Base-by-base conservation (phyloP, 2,329 filamentous ascomycete genomes). In the Aspergillus quadrilineatus region DNA sequence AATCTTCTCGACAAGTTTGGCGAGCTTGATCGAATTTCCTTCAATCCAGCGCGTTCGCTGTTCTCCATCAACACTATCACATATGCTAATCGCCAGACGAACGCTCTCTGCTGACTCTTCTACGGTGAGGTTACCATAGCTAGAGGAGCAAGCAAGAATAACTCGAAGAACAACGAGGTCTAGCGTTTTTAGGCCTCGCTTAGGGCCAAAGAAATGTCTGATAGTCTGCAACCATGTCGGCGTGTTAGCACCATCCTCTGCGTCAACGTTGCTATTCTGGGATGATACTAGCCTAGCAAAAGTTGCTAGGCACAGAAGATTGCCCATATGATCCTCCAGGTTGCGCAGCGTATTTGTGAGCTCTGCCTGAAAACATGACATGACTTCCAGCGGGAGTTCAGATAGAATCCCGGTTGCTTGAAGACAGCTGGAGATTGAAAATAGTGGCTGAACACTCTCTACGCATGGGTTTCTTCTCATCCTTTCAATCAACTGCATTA, bases 131-230 rank as follows among this genome's bases (percentile, higher is more conserved):
- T 59, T 60, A 42, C 62, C 68, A 44, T 65, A 72, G 44, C 64
- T 73, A 9, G 69, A 67, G n/a, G 74, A 77, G 51, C 73, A 75
- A 29, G 69, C 69, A 41, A 77, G 66, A 8, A 75, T 73, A 8
- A 70, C 73, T 9, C 72, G 68, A 47, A 77, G 57, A n/a, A 75
- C 67, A 12, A 75, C 72, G 30, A 77, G 61, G 54, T 77, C 74
- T 12, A 77, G 60, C 0, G 73, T 77, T 53, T 77, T 77, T 9
- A 69, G 50, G 3, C 69, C 74, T 6, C 73, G 67, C 50, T 72
- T 76, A 5, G 68, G 57, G 4, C 69, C 71, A 52, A 78, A 77
- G 48, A 75, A 75, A 49, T 75, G 67, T 6, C 61, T 66, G 36
- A 74, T 69, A 50, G 65, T 73, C 22, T 68, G 63, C 28, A 75